Base-by-base conservation (phyloP, 2,329 filamentous ascomycete genomes). In the Fusarium sp. region DNA sequence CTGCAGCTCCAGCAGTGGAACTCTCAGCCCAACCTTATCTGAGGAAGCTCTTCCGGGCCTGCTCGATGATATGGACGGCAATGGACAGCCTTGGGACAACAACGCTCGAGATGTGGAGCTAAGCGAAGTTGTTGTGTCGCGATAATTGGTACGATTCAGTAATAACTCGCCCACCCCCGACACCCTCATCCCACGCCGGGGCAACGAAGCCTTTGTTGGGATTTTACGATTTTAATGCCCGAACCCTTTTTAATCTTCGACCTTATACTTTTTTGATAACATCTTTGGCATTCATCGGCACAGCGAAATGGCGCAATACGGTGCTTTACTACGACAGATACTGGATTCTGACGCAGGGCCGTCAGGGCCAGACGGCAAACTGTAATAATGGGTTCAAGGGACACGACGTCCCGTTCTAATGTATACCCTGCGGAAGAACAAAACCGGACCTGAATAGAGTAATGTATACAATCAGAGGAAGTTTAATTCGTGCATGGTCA, bases 1-100 rank as follows among this genome's bases (percentile, higher is more conserved):
- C 76, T 82, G 79, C 61, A 79, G 80, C 49, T 83, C 82, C 51
- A 81, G 80, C 46, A 84, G 82, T 66, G 83, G 82, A 20, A 81
- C 82, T n/a, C 69, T 85, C 59, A 85, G 83, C 69, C 84, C 84
- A 10, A 81, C 80, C 1, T 79, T 82, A 10, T 83, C 83, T 0
- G 83, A 84, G 48, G 81, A 83, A 40, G 73, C 76, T 4, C 73
- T 78, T 9, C 76, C 77, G 5, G 73, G 75, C n/a, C 72, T 77
- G 65, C 65, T 78, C 31, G 68, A 74, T 70, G 81, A 79, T 45
- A 71, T 80, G 69, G 76, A 76, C 7, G 74, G 76, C 15, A 75
- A 80, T 13, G 76, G 76, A 29, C 77, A 79, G 17, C 61, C 58
- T 21, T 74, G 72, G 70, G 68, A 71, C 14, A 63, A 63, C 23